Conservation (phyloP, 2,329 filamentous ascomycete genomes). For the Zasmidium cellare region DNA sequence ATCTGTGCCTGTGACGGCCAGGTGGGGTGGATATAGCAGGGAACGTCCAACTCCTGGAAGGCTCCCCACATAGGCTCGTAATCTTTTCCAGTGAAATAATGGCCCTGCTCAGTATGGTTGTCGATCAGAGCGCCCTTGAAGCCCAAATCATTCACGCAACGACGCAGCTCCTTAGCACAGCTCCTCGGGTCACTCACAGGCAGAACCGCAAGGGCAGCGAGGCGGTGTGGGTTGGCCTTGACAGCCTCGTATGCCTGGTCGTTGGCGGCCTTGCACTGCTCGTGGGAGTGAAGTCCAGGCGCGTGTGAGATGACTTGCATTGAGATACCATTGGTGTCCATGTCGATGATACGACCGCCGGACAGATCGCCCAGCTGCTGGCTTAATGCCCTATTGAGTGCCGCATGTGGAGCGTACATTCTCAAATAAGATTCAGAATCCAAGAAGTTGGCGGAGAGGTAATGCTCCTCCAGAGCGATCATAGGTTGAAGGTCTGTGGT, state of each 20-base stretch:
- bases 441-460: conserved; percentile 14
- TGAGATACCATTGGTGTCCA: conserved; percentile 21
- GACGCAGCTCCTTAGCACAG: conserved; percentile 23
- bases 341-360: conserved; percentile 18
- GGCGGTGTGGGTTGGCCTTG: conserved; percentile 14
- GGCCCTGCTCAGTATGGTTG: conserved; percentile 23
- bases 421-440: conserved; percentile 2
- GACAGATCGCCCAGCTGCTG: conserved; percentile 14
- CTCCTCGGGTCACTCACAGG: conserved; percentile 24
- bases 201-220: conserved; percentile 25
- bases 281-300: conserved; percentile 6
- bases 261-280: conserved; percentile 20
- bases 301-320: conserved; percentile 28
- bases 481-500: conserved; percentile 5
- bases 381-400: not conserved
- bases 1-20: conserved; percentile 29
- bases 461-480: conserved; percentile 28
- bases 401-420: not conserved
- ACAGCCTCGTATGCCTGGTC: conserved; percentile 19
- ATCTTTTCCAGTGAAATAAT: conserved; percentile 3
- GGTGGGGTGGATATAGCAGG: conserved; percentile 52
- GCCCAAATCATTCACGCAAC: conserved; percentile 19
- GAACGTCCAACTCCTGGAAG: conserved; percentile 44
- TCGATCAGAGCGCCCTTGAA: conserved; percentile 30
- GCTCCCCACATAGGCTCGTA: conserved; percentile 24